phyloP scores from a whole-genome alignment of 169 alveolate species.

The Eimeria praecox region DNA sequence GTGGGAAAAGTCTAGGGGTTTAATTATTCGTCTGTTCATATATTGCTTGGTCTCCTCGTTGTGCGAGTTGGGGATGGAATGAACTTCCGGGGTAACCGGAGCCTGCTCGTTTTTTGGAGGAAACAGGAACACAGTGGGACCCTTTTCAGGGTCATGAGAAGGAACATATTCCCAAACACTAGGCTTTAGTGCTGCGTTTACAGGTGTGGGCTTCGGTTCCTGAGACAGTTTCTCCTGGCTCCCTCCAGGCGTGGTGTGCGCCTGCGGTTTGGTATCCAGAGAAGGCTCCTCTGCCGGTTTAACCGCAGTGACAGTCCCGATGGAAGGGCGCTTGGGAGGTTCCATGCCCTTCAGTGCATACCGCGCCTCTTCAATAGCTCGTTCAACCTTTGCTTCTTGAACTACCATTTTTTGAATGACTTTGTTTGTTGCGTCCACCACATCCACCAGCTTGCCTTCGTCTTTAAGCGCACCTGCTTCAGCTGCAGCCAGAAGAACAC shows the following conservation, averaged over 20 bases:
- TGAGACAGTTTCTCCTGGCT: not conserved
- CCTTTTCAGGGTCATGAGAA: constrained; percentile 65
- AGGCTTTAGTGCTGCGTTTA: not conserved
- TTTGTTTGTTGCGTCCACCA: constrained; percentile 59
- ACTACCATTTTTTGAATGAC: constrained; percentile 49
- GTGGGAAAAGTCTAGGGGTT: constrained; percentile 74
- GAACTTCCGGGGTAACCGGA: not conserved
- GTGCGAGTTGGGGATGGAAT: not conserved
- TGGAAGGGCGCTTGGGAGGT: constrained; percentile 6
- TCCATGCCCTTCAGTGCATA: constrained; percentile 33
- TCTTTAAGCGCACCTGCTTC: constrained; percentile 67
- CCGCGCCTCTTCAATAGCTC: constrained; percentile 57
- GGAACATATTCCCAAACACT: constrained; percentile 54
- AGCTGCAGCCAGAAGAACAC: constrained; percentile 72
- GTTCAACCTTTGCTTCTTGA: constrained; percentile 41
- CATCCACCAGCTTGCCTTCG: constrained; percentile 65
- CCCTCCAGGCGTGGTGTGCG: not conserved
- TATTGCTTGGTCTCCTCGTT: not conserved
- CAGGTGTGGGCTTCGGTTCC: constrained; percentile 34
- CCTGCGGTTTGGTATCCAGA: constrained; percentile 19
- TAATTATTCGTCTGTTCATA: constrained; percentile 22
- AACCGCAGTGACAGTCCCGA: constrained; percentile 4
- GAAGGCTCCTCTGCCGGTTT: not conserved
- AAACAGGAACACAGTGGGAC: constrained; percentile 63
- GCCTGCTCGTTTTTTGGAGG: constrained; percentile 56